These are phyloP conservation scores for Starmera quercuum DNA, from an alignment of 805 yeast genomes.

Conservation along the genomic window DNA sequence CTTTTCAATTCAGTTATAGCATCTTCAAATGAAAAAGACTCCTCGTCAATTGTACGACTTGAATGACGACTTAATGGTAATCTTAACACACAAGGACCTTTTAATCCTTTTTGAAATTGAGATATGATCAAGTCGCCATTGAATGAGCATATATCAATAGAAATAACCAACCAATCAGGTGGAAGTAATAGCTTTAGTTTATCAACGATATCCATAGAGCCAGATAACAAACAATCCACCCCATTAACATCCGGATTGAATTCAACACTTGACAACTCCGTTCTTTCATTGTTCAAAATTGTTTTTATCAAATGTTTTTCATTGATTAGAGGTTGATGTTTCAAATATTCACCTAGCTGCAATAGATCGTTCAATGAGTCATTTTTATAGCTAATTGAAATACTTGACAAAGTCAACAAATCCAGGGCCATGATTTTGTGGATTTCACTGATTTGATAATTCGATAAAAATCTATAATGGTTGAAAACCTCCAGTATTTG, in stretches of 20 bases:
- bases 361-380: constrained; percentile 15
- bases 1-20: constrained; percentile 37
- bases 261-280: constrained; percentile 8
- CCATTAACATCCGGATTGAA: constrained; percentile 10
- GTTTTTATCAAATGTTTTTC: constrained; percentile 18
- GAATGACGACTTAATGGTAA: constrained; percentile 51
- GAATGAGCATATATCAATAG: constrained; percentile 50
- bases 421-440: constrained; percentile 16
- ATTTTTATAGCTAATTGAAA: constrained; percentile 11
- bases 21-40: constrained; percentile 32
- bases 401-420: constrained; percentile 19
- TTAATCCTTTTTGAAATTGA: constrained; percentile 26
- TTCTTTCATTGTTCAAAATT: constrained; percentile 4
- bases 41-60: constrained; percentile 36
- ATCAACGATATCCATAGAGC: constrained; percentile 4
- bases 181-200: constrained; percentile 27
- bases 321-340: constrained; percentile 18
- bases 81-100: constrained; percentile 39
- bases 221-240: constrained; percentile 10
- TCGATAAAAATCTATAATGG: constrained; percentile 16
- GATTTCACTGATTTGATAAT: constrained; percentile 18
- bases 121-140: constrained; percentile 54
- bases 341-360: constrained; percentile 18
- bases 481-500: constrained; percentile 10
- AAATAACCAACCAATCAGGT: constrained; percentile 46